phyloP scores from a whole-genome alignment of 371 early-diverging fungal species.

The Lichtheimia ramosa region DNA sequence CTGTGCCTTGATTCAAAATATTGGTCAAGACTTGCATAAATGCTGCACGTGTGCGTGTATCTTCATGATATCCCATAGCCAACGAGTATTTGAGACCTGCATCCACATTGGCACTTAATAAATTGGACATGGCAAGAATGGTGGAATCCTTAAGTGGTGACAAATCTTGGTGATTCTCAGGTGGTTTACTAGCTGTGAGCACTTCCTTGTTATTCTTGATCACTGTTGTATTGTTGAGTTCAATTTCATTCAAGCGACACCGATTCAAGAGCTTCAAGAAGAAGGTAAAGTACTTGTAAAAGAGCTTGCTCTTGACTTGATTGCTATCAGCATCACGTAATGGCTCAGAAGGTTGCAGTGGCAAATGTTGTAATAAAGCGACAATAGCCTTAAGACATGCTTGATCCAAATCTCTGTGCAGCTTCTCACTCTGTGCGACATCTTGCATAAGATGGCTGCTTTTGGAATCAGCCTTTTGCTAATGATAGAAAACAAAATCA shows the following conservation, averaged over 20 bases:
- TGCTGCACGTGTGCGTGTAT: conserved; percentile 78
- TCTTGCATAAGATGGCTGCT: conserved; percentile 11
- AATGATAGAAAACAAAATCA: conserved; percentile 21
- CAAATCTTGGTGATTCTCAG: conserved; percentile 44
- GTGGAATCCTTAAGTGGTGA: conserved; percentile 74
- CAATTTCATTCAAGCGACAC: conserved; percentile 63
- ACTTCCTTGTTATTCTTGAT: conserved; percentile 10
- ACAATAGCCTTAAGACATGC: conserved; percentile 84
- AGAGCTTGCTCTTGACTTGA: conserved; percentile 70
- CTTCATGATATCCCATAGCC: conserved; percentile 91
- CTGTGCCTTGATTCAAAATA: conserved; percentile 82
- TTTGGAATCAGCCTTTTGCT: conserved; percentile 21
- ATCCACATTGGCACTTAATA: conserved; percentile 90
- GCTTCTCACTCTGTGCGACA: conserved; percentile 43
- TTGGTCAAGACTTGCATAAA: conserved; percentile 92
- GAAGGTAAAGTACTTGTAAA: conserved; percentile 81
- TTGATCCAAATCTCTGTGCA: conserved; percentile 77
- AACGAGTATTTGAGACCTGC: conserved; percentile 85
- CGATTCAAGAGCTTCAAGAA: conserved; percentile 82
- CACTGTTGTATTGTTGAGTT: conserved; percentile 2
- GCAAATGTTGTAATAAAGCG: conserved; percentile 73
- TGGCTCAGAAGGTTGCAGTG: conserved; percentile 72
- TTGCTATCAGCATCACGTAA: conserved; percentile 55
- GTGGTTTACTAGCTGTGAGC: conserved; percentile 4
- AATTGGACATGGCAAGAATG: conserved; percentile 85